Base-by-base conservation (phyloP, 2,329 filamentous ascomycete genomes). In the Arthrobotrys pseudoclavata region DNA sequence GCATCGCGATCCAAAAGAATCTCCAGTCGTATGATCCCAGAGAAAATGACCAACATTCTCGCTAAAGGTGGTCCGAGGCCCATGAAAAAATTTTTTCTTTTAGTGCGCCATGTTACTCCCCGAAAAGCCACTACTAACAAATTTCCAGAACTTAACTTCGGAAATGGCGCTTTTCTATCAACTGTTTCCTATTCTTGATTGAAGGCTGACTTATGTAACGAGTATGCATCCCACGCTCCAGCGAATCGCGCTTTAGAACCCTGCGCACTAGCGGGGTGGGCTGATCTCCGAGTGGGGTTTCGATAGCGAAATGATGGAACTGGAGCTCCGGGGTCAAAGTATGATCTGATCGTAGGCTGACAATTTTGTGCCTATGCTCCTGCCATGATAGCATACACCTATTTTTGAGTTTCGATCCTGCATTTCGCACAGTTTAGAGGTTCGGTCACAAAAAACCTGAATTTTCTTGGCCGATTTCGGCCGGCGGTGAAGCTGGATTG, bases 281-380 rank as follows among this genome's bases (percentile, higher is more conserved):
- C 53, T 61, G 70, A 62, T 61, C 31, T 24, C 24, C 40, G 34
- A 31, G 63, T 63, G 71, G 64, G 50, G 57, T 61, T 18, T 15
- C 31, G 60, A 60, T 63, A 68, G 34, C 29, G 22, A 24, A 34
- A 7, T 45, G 37, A 70, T 66, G 29, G 31, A 12, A 45, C 24
- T 20, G 18, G 66, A 40, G 40, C 53, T 40, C 22, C 22, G 47
- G 26, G 63, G 48, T 47, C 40, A 29, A 37, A 60, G 13, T 61
- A 40, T 67, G 74, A 71, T 77, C 67, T 63, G 74, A 71, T 71
- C 52, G 31, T 74, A 74, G 62, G 55, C 52, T 68, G 62, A 68
- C 62, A 61, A 67, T 66, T 45, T 37, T 34, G 31, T 52, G n/a
- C 24, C 13, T 57, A 50, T 24, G 13, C 69, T 64, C 69, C 69